A percentile compares a stretch with the other conserved stretches of the same genome.
phyloP scores from a whole-genome alignment of 345 rosid species.

The Cardamine occulta region DNA sequence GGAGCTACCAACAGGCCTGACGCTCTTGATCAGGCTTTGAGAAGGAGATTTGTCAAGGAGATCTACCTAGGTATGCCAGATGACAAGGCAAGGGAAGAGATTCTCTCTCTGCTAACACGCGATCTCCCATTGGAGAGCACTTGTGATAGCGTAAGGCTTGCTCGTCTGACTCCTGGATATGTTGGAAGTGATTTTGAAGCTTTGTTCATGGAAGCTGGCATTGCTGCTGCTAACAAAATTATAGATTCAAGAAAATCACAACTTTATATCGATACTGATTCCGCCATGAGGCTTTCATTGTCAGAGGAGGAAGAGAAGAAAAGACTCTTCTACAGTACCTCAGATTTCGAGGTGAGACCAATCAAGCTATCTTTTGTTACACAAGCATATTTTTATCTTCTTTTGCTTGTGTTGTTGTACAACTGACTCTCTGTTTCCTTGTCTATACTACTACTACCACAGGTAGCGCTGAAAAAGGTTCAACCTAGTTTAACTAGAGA shows the following conservation, averaged over 20 bases:
- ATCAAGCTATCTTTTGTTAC: background rate
- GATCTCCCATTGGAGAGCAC: no score
- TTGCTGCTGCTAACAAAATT: no score
- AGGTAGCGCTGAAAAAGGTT: conserved; percentile 66
- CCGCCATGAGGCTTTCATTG: no score
- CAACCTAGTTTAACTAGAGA: conserved; percentile 76
- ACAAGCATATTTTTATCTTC: background rate
- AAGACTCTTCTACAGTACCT: background rate
- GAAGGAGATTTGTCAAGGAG: conserved; percentile 70
- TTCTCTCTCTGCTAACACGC: no score
- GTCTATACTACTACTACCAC: background rate
- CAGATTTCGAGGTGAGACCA: conserved; percentile 39
- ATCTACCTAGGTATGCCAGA: conserved; percentile 47
- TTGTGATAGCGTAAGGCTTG: no score
- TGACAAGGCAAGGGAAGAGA: no score
- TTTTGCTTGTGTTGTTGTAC: background rate
- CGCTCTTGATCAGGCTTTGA: conserved; percentile 65
- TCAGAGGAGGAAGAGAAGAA: no score
- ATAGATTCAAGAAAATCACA: no score
- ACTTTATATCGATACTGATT: no score
- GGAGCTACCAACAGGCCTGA: conserved; percentile 81
- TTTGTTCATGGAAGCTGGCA: no score
- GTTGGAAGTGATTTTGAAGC: no score
- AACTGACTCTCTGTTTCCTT: background rate
- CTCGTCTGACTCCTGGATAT: no score